phyloP scores from a whole-genome alignment of 169 alveolate genomes.

The Babesia bovis region DNA sequence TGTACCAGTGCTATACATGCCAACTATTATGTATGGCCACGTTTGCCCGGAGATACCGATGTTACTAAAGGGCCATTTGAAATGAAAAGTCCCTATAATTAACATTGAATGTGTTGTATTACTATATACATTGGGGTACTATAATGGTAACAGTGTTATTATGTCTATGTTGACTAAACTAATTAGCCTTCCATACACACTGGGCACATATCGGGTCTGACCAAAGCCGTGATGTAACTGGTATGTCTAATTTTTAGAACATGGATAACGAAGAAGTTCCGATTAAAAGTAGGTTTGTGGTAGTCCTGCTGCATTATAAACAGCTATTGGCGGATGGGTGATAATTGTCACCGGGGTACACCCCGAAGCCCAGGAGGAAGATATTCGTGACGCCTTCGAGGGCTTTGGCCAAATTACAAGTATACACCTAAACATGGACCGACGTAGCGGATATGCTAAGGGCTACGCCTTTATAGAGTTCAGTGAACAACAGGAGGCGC shows the following conservation, averaged over 20 bases:
- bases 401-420: constrained; percentile 87
- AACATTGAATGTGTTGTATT: too few relatives aligned
- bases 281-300: constrained; percentile 33
- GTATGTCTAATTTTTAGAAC: too few relatives aligned
- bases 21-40: constrained; percentile 73
- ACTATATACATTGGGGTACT: too few relatives aligned
- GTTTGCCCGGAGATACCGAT: constrained; percentile 71
- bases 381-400: constrained; percentile 85
- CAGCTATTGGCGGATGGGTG: constrained; percentile 91
- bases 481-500: constrained; percentile 79
- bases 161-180: too few relatives aligned
- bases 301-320: constrained; percentile 5
- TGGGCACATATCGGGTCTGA: too few relatives aligned
- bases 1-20: constrained; percentile 61
- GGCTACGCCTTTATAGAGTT: constrained; percentile 90
- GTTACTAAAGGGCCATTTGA: constrained; percentile 48
- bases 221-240: too few relatives aligned
- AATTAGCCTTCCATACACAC: too few relatives aligned
- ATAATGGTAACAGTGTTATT: too few relatives aligned
- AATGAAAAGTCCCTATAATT: not conserved
- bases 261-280: constrained; percentile 29
- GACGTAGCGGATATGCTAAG: constrained; percentile 91
- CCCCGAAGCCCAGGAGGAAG: constrained; percentile 92
- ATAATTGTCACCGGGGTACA: constrained; percentile 85
- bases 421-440: constrained; percentile 89